phyloP scores from a whole-genome alignment of 1,139 yeast genomes.

The Trichomonascaceae sp. region DNA sequence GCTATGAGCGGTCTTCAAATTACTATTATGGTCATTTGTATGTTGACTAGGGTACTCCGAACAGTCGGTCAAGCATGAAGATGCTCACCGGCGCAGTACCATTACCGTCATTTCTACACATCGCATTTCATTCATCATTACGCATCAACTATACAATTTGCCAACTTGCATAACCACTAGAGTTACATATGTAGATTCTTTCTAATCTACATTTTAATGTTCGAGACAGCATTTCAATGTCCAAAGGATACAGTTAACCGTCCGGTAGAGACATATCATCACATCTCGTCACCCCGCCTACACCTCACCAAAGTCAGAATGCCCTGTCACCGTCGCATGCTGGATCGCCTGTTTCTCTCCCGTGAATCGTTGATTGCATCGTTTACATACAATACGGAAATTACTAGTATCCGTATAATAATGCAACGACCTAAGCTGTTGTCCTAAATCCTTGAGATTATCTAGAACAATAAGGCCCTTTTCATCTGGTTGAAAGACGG shows the following conservation, averaged over 20 bases:
- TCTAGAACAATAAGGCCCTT: slow-evolving; percentile 30
- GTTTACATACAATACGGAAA: slow-evolving; percentile 53
- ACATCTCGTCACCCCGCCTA: slow-evolving; percentile 2
- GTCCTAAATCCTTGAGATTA: slow-evolving; percentile 41
- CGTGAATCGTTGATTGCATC: slow-evolving; percentile 46
- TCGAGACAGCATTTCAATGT: neutral
- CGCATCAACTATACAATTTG: neutral
- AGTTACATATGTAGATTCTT: neutral
- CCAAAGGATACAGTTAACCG: neutral
- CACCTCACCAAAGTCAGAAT: slow-evolving; percentile 59
- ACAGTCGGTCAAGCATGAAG: too few relatives aligned
- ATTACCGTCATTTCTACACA: neutral
- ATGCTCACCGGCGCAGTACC: neutral
- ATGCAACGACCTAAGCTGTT: slow-evolving; percentile 44
- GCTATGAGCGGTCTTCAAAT: too few relatives aligned
- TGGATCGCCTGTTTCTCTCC: slow-evolving; percentile 65
- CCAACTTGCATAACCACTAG: neutral
- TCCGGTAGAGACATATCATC: neutral
- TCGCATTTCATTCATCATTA: neutral
- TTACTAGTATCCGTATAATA: slow-evolving; percentile 64
- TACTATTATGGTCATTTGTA: too few relatives aligned
- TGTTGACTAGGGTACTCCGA: too few relatives aligned
- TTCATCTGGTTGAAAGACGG: slow-evolving; percentile 37
- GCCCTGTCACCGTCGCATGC: slow-evolving; percentile 64
- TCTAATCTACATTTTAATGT: neutral